These are phyloP conservation scores for Lodderomyces metapsilosis DNA, from an alignment of 1,139 yeast species.

Conservation along the genomic window DNA sequence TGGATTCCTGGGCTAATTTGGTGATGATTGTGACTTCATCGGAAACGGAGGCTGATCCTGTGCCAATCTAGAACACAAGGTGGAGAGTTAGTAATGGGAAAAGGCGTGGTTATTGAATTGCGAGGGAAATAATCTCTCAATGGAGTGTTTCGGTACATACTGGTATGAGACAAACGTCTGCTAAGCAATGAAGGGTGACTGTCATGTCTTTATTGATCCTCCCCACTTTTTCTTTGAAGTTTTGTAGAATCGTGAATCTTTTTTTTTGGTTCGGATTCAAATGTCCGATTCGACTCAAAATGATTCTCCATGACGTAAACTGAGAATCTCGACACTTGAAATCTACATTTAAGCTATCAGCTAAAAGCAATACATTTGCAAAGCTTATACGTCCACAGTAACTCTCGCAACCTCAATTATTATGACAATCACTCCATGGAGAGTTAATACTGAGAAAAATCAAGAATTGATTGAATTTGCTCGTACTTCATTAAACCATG, in stretches of 20 bases:
- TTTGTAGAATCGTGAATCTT: too few relatives aligned
- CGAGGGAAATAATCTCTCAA: too few relatives aligned
- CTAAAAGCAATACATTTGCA: too few relatives aligned
- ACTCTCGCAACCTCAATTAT: too few relatives aligned
- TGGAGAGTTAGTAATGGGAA: background rate
- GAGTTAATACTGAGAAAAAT: slow-evolving; percentile 24
- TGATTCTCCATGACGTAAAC: too few relatives aligned
- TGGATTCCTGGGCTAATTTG: slow-evolving; percentile 56
- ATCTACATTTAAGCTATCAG: background rate
- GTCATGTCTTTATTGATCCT: slow-evolving; percentile 16
- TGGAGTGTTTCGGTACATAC: too few relatives aligned
- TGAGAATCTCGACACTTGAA: too few relatives aligned
- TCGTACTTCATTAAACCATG: slow-evolving; percentile 34
- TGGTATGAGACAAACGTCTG: slow-evolving; percentile 81
- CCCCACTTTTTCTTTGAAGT: too few relatives aligned
- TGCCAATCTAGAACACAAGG: slow-evolving; percentile 55
- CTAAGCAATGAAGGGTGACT: slow-evolving; percentile 64
- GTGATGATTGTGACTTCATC: slow-evolving; percentile 75
- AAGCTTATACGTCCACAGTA: too few relatives aligned
- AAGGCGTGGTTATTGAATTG: too few relatives aligned
- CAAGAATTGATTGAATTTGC: slow-evolving; percentile 42
- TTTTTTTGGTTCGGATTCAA: background rate
- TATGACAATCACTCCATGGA: slow-evolving; percentile 4
- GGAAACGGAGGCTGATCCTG: slow-evolving; percentile 72
- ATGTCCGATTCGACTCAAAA: too few relatives aligned